phyloP scores from a whole-genome alignment of 495 filamentous ascomycete genomes.

The Tuber calosporum region DNA sequence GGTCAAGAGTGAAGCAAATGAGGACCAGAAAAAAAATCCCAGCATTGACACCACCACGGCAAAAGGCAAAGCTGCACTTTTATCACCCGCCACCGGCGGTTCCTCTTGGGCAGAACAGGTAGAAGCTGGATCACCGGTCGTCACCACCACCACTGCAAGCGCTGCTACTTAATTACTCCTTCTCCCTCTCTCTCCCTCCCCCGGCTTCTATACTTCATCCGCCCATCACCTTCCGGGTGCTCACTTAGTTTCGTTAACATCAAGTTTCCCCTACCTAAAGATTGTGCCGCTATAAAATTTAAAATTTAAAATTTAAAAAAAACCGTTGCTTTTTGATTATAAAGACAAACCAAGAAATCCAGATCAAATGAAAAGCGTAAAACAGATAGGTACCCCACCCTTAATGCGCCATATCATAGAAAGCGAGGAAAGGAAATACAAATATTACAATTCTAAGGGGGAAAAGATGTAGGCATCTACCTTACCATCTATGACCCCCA shows the following conservation, averaged over 20 bases:
- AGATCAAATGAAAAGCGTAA: slow-evolving; percentile 3
- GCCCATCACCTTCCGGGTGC: not conserved
- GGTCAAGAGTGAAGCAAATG: slow-evolving; percentile 3
- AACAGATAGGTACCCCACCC: slow-evolving; percentile 12
- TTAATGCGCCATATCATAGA: slow-evolving; percentile 20
- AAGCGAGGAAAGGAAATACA: slow-evolving; percentile 9
- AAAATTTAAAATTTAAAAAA: too few species aligned
- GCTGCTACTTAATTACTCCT: not conserved
- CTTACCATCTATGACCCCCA: slow-evolving; percentile 30
- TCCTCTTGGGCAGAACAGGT: slow-evolving; percentile 43
- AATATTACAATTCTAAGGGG: slow-evolving; percentile 1
- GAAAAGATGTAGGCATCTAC: slow-evolving; percentile 4
- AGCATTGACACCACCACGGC: not conserved
- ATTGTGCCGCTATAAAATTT: slow-evolving; percentile 5
- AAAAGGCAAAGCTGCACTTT: slow-evolving; percentile 12
- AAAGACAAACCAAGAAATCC: not conserved
- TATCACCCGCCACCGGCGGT: slow-evolving; percentile 29
- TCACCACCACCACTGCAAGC: slow-evolving; percentile 2
- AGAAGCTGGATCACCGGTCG: slow-evolving; percentile 29
- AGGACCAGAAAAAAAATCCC: not conserved
- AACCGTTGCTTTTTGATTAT: not conserved
- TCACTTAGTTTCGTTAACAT: not conserved
- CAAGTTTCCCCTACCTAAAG: slow-evolving; percentile 2
- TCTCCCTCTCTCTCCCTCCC: not conserved
- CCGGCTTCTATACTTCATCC: not conserved